Evolutionary conservation across 176 grass and related monocot species (phyloP), one percentile per base, ranked within the genome.

Genomic region (Triticum monococcum): DNA sequence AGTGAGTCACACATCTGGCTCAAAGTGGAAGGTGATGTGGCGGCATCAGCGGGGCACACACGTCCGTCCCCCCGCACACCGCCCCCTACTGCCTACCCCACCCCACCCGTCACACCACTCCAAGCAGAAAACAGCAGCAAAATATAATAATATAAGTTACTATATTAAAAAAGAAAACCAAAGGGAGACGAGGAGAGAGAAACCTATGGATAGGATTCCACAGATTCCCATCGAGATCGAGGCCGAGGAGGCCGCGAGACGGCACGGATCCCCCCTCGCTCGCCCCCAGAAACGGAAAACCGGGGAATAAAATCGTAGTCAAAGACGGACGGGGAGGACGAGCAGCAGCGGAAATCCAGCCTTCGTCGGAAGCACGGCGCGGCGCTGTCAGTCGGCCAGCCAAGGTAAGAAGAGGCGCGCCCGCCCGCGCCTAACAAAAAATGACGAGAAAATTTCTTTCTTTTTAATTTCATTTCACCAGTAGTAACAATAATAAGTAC

Each of bases 1-100:
- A 52, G 79, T 76, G 45, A 54, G 45, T 54, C 45, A 76, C 73
- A 32, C 52, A 1, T 0, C 30, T 5, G 13, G 18, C 22, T 68
- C 2, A 17, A 17, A 38, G 86, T 70, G 80, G 35, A 41, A 33
- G 65, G 77, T 67, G 62, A 31, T 63, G 71, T 82, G 88, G 72
- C 83, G 54, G 72, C 52, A 26, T 45, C 26, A 36, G 22, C 26
- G n/a, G 16, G 32, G 22, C 14, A 79, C 89, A 79, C 71, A 23
- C 75, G 89, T 36, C 64, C 75, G 89, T 36, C 64, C 88, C 79
- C 50, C 18, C 50, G 13, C 79, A 79, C 71, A 31, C 75, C 79
- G 65, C 20, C 78, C 61, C 73, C 50, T 30, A 30, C 28, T 22
- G 72, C 41, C 20, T 71, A 77, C 24, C 16, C 28, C 79, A 77